These are phyloP conservation scores for Suillus occidentalis DNA, from an alignment of 768 basidiomycete genomes.

Conservation along the genomic window DNA sequence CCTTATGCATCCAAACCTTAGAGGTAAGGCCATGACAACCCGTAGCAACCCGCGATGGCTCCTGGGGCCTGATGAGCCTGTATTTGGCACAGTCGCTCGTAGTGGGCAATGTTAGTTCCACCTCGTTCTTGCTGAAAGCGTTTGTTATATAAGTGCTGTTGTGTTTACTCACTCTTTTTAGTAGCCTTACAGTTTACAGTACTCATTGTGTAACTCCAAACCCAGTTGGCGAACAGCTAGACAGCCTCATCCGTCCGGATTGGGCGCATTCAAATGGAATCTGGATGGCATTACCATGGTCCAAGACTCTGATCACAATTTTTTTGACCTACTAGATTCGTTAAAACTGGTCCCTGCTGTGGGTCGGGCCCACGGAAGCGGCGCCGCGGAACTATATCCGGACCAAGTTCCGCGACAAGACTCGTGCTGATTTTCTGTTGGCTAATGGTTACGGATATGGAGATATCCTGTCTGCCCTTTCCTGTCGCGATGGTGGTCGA, in stretches of 20 bases:
- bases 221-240: neutral
- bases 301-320: neutral
- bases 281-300: neutral
- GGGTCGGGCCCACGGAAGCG: neutral
- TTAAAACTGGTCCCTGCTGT: neutral
- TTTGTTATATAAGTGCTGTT: neutral
- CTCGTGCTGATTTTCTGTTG: neutral
- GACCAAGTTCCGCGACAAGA: neutral
- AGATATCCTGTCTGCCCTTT: neutral
- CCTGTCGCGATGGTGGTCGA: neutral
- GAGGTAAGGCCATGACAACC: neutral
- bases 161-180: neutral
- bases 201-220: neutral
- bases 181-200: neutral
- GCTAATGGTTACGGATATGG: neutral
- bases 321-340: neutral
- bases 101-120: neutral
- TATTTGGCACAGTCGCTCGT: neutral
- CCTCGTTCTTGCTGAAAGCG: neutral
- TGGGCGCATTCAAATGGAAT: neutral
- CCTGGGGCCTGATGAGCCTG: neutral
- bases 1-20: neutral
- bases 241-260: neutral
- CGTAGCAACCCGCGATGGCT: neutral
- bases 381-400: neutral